A percentile compares a stretch with the other conserved stretches of the same genome.
Evolutionary conservation across 768 basidiomycete species (phyloP).

Genomic region (Austroboletus festivus): DNA sequence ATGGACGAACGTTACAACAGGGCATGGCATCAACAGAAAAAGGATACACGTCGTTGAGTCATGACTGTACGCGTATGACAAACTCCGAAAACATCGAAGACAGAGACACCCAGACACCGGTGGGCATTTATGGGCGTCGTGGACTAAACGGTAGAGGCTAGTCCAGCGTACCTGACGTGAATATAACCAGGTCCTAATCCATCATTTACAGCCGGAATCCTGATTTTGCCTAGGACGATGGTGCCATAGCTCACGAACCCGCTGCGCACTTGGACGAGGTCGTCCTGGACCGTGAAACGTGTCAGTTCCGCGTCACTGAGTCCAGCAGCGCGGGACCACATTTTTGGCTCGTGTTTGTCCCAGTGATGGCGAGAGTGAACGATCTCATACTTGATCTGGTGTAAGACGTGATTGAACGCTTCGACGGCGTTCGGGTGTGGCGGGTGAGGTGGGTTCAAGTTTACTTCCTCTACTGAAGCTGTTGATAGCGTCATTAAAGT

Average conservation of each 20-base stretch:
- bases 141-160: not conserved
- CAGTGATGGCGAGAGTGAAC: conserved; percentile 63
- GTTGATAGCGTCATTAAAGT: conserved; percentile 5
- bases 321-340: conserved; percentile 63
- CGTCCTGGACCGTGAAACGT: conserved; percentile 45
- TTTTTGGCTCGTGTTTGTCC: conserved; percentile 55
- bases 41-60: conserved; percentile 11
- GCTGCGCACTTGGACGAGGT: conserved; percentile 48
- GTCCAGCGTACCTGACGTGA: conserved; percentile 58
- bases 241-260: conserved; percentile 63
- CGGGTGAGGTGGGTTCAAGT: conserved; percentile 54
- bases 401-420: conserved; percentile 57
- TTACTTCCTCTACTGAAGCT: conserved; percentile 59
- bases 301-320: conserved; percentile 53
- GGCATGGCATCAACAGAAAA: conserved; percentile 2
- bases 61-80: conserved; percentile 3
- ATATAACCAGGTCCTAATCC: conserved; percentile 59
- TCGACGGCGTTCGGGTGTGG: conserved; percentile 61
- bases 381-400: conserved; percentile 62
- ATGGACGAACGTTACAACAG: conserved; percentile 1
- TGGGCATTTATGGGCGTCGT: conserved; percentile 2
- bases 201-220: conserved; percentile 64
- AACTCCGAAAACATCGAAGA: conserved; percentile 1
- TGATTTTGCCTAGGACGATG: conserved; percentile 74
- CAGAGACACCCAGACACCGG: conserved; percentile 8